Conservation (phyloP, 225 moss, liverwort and hornwort species). For the Polytrichum formosum region DNA sequence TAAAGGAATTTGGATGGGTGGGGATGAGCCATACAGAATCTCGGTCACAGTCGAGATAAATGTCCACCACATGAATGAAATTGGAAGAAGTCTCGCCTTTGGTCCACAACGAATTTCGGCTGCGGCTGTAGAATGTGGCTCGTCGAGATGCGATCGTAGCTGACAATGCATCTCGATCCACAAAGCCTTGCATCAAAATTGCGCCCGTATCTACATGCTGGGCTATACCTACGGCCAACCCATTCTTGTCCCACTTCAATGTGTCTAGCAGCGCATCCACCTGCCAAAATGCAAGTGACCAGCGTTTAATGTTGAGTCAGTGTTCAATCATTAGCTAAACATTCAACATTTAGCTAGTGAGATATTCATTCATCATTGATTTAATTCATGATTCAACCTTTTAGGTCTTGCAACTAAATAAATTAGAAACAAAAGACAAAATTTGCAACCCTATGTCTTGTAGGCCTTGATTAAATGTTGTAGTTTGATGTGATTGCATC, state of each 20-base stretch:
- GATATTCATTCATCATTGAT: no score
- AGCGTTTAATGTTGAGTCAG: no score
- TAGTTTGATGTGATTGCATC: no score
- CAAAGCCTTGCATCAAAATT: slow-evolving; percentile 95
- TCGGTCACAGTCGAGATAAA: slow-evolving; percentile 95
- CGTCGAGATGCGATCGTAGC: slow-evolving; percentile 87
- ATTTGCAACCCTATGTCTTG: no score
- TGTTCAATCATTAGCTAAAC: no score
- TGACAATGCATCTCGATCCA: slow-evolving; percentile 85
- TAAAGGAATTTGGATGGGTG: slow-evolving; percentile 14
- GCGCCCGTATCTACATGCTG: slow-evolving; percentile 96
- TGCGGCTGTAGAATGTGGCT: slow-evolving; percentile 94
- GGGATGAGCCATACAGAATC: slow-evolving; percentile 73
- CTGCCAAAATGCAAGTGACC: slow-evolving; percentile 17
- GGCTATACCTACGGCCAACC: slow-evolving; percentile 83
- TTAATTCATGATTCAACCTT: no score
- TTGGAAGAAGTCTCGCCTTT: slow-evolving; percentile 97
- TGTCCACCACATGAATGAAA: slow-evolving; percentile 89
- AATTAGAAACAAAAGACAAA: no score
- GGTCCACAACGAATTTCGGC: slow-evolving; percentile 92
- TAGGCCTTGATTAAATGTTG: no score
- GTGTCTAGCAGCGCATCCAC: slow-evolving; percentile 75
- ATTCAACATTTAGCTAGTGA: no score
- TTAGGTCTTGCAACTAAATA: no score
- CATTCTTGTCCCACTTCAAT: slow-evolving; percentile 93